Evolutionary conservation across 345 rosid species (phyloP), one percentile per base, ranked within the genome.

Genomic region (Camelina sativa): DNA sequence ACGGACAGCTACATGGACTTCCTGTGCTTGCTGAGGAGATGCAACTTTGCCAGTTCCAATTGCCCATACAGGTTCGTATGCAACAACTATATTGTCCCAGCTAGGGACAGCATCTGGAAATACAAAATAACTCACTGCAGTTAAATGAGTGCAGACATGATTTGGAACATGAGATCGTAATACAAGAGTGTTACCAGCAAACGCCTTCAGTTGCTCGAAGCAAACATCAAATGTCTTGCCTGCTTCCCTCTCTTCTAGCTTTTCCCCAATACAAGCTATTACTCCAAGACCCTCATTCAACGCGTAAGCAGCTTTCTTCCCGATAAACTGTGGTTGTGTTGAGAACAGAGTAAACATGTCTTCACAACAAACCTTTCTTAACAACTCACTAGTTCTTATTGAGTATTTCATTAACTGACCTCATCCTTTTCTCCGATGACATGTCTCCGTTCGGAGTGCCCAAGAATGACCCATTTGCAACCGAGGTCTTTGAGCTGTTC

Each of bases 41-140:
- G 99, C 98, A 72, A 95, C 99, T 74, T 92, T 92, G 69, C 99
- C 99, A 53, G 98, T 92, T 71, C 97, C 99, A 78, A 95, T 95
- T 71, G 99, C 99, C 99, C 99, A 95, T 28, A 95, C 98, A 60
- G 99, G 98, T 81, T 95, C 99, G 60, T 95, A 95, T 2, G 99
- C 99, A 68, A 95, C 86, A 32, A 95, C 99, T 50, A 92, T 63
- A 63, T 86, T 81, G 56, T 92, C 97, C 99, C 97, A 92, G 82
- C 97, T 83, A 43, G 96, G 90, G 32, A 89, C 87, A 73, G 89
- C 88, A 86, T 92, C 99, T 94, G 85, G 52, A 59, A 8, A 65
- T 8, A 17, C 32, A 46, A 5, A 5, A 34, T 34, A 32, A 13
- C 15, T 35, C 75, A 62, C 62, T 43, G 61, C 47, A 17, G 38